These are phyloP conservation scores for Pleurotus djamor DNA, from an alignment of 768 basidiomycete species.

Conservation along the genomic window DNA sequence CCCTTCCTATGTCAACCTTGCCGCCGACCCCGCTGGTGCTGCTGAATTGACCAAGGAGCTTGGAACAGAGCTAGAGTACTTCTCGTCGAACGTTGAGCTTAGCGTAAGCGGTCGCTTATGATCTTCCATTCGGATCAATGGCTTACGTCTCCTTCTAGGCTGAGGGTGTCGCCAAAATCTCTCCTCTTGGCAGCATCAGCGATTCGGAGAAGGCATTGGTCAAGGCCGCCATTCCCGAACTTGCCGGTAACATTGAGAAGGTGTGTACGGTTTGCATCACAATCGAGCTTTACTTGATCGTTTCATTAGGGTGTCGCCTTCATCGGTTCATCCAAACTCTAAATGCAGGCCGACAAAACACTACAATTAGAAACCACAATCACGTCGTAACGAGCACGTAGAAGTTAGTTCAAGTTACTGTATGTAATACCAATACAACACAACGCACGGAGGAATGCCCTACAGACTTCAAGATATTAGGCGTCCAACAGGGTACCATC, in stretches of 20 bases:
- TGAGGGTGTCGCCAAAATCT: slow-evolving; percentile 81
- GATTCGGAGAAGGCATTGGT: slow-evolving; percentile 75
- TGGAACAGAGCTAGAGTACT: slow-evolving; percentile 76
- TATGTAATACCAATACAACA: neutral
- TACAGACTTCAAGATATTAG: neutral
- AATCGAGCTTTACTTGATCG: neutral
- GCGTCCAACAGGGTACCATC: neutral
- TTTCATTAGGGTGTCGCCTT: slow-evolving; percentile 9
- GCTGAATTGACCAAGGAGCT: slow-evolving; percentile 79
- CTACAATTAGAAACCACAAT: neutral
- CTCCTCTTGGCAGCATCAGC: slow-evolving; percentile 73
- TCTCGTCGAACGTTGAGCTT: slow-evolving; percentile 86
- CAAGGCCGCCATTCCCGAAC: slow-evolving; percentile 78
- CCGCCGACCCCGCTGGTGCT: slow-evolving; percentile 67
- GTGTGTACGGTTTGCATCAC: slow-evolving; percentile 29
- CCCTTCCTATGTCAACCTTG: slow-evolving; percentile 82
- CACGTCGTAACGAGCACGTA: neutral
- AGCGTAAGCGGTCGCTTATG: slow-evolving; percentile 52
- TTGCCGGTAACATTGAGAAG: slow-evolving; percentile 68
- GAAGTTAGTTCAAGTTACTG: neutral
- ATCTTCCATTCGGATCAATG: slow-evolving; percentile 7
- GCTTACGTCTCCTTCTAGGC: slow-evolving; percentile 37
- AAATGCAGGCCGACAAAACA: neutral
- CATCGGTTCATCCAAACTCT: slow-evolving; percentile 12
- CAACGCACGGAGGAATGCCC: neutral